Evolutionary conservation across 2,329 filamentous ascomycete species (phyloP).

Genomic region (Penicillium concentricum): DNA sequence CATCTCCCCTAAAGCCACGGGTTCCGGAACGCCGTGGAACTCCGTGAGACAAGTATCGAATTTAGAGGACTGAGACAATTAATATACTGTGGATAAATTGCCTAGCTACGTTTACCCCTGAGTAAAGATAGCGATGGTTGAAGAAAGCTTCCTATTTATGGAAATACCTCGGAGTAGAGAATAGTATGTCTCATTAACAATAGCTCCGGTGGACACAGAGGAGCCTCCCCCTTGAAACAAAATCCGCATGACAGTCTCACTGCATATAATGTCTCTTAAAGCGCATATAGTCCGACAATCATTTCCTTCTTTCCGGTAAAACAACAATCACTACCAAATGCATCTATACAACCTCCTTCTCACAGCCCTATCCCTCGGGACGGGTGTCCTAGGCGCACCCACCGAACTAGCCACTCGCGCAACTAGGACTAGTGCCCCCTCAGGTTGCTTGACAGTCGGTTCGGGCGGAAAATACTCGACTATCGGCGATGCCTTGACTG

Average conservation of each 20-base stretch:
- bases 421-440: conserved; percentile 20
- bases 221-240: not conserved
- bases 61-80: not conserved
- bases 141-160: not conserved
- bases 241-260: not conserved
- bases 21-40: not conserved
- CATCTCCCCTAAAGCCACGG: not conserved
- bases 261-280: not conserved
- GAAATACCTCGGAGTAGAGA: not conserved
- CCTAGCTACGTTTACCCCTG: not conserved
- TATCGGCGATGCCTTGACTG: conserved; percentile 28
- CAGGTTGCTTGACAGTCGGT: conserved; percentile 28
- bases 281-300: not conserved
- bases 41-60: not conserved
- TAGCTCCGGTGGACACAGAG: not conserved
- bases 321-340: conserved; percentile 4
- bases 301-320: not conserved
- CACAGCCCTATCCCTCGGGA: conserved; percentile 9
- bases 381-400: conserved; percentile 3
- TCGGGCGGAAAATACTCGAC: conserved; percentile 21
- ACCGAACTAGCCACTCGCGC: conserved; percentile 10
- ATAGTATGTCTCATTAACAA: not conserved
- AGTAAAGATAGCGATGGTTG: no score
- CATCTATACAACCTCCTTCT: conserved; percentile 5
- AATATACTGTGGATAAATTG: not conserved